phyloP scores from a whole-genome alignment of 192 early-diverging fungal genomes.

The Irineochytrium annulatum region DNA sequence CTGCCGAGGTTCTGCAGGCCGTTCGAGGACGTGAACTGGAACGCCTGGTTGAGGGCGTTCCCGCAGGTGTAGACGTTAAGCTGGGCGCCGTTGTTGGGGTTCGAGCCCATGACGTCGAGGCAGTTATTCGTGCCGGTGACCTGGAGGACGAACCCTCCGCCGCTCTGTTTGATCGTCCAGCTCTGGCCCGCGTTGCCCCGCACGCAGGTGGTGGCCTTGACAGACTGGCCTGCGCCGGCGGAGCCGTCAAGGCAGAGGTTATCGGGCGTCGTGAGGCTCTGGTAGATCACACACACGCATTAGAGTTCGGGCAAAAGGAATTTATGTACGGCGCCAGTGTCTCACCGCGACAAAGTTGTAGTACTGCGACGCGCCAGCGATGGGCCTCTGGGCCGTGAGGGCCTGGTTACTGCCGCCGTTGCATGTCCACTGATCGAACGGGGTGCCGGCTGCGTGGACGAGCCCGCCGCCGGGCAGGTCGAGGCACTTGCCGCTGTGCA shows the following conservation, averaged over 20 bases:
- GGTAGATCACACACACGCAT: too few species aligned
- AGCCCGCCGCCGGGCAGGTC: not conserved
- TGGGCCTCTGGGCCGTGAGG: not conserved
- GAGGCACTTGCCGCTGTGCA: not conserved
- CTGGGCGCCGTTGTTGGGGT: not conserved
- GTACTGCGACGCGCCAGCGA: not conserved
- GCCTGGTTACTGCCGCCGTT: not conserved
- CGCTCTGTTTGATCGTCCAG: not conserved
- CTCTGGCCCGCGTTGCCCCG: not conserved
- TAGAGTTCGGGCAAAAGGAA: too few species aligned
- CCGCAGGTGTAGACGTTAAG: not conserved
- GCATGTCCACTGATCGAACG: not conserved
- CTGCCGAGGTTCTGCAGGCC: not conserved
- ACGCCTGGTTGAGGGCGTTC: not conserved
- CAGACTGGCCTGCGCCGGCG: not conserved
- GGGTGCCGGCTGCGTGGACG: not conserved
- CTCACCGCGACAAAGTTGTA: not conserved
- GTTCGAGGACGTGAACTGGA: not conserved
- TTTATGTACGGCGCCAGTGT: too few species aligned
- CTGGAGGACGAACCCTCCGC: not conserved
- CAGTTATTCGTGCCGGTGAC: not conserved
- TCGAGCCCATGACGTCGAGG: not conserved
- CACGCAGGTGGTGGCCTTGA: not conserved
- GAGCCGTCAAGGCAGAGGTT: not conserved
- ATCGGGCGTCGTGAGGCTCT: not conserved